Percentiles rank a stretch among this genome's conserved stretches.
phyloP scores from a whole-genome alignment of 2,329 filamentous ascomycete genomes.

The Fusarium sp. region DNA sequence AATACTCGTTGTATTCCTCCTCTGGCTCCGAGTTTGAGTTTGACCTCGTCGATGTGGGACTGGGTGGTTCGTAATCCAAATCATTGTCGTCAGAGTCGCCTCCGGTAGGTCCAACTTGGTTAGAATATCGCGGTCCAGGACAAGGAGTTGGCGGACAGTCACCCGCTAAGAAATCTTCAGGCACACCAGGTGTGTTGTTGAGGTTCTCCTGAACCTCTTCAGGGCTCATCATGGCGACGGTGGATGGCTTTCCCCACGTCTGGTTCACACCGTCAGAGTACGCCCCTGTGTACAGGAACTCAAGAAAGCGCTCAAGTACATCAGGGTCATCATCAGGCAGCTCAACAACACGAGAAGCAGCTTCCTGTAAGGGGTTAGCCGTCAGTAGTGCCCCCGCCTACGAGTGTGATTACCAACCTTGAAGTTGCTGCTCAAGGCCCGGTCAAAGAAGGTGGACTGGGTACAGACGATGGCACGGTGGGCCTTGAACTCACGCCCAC shows the following conservation, averaged over 20 bases:
- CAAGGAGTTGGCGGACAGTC: neutral
- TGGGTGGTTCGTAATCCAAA: neutral
- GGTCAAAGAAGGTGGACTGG: constrained; percentile 49
- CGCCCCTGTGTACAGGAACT: constrained; percentile 46
- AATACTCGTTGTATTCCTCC: constrained; percentile 29
- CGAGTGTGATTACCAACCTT: constrained; percentile 31
- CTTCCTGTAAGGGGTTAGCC: constrained; percentile 30
- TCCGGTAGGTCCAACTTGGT: neutral
- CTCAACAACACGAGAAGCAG: constrained; percentile 26
- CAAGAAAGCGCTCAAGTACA: constrained; percentile 41
- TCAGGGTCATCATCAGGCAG: constrained; percentile 47
- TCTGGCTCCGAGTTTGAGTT: neutral
- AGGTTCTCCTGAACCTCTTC: constrained; percentile 21
- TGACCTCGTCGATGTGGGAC: neutral
- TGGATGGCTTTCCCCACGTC: neutral
- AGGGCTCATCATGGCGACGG: neutral
- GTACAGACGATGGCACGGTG: constrained; percentile 51
- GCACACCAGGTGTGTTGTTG: neutral
- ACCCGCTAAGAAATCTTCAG: neutral
- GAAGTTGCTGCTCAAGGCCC: constrained; percentile 43
- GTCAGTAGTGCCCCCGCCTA: neutral
- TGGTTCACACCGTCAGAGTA: constrained; percentile 24
- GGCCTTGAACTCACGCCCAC: constrained; percentile 44
- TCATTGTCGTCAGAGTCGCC: neutral
- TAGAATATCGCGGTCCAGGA: neutral